phyloP scores from a whole-genome alignment of 306 rosid genomes.

The Lupinus albus region DNA sequence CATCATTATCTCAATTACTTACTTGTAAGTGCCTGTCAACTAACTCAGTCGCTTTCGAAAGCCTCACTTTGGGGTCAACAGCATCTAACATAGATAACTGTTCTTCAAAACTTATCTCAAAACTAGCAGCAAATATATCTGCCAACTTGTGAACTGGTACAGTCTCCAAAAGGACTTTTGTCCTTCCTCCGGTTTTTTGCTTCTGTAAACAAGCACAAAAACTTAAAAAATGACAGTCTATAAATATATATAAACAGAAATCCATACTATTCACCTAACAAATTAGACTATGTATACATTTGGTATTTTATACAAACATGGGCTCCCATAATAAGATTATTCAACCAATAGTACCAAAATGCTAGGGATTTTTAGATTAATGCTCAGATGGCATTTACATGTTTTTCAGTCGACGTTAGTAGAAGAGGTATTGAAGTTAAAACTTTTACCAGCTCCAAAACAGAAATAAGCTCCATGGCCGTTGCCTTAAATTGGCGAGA shows the following conservation, averaged over 20 bases:
- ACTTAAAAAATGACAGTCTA: slow-evolving; percentile 27
- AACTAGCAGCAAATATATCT: slow-evolving; percentile 98
- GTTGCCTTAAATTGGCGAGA: slow-evolving; percentile 97
- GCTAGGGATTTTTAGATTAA: slow-evolving; percentile 14
- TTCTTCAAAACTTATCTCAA: slow-evolving; percentile 99
- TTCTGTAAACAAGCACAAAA: slow-evolving; percentile 62
- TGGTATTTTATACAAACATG: slow-evolving; percentile 10
- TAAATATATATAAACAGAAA: not conserved
- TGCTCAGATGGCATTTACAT: slow-evolving; percentile 29
- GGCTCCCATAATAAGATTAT: not conserved
- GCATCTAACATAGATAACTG: slow-evolving; percentile 92
- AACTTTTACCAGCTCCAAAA: slow-evolving; percentile 84
- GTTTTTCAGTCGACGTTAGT: slow-evolving; percentile 32
- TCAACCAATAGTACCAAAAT: slow-evolving; percentile 24
- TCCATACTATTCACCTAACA: slow-evolving; percentile 12
- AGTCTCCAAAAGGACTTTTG: slow-evolving; percentile 91
- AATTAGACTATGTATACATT: not conserved
- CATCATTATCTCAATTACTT: slow-evolving; percentile 36
- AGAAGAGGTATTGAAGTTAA: slow-evolving; percentile 22
- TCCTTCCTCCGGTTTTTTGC: slow-evolving; percentile 97
- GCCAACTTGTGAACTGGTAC: slow-evolving; percentile 98
- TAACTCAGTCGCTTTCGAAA: slow-evolving; percentile 95
- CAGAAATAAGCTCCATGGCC: slow-evolving; percentile 90
- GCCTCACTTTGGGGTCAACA: slow-evolving; percentile 88
- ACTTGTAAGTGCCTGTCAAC: slow-evolving; percentile 99